These are phyloP conservation scores for Aureobasidium pullulans DNA, from an alignment of 2,329 filamentous ascomycete genomes.

Conservation along the genomic window DNA sequence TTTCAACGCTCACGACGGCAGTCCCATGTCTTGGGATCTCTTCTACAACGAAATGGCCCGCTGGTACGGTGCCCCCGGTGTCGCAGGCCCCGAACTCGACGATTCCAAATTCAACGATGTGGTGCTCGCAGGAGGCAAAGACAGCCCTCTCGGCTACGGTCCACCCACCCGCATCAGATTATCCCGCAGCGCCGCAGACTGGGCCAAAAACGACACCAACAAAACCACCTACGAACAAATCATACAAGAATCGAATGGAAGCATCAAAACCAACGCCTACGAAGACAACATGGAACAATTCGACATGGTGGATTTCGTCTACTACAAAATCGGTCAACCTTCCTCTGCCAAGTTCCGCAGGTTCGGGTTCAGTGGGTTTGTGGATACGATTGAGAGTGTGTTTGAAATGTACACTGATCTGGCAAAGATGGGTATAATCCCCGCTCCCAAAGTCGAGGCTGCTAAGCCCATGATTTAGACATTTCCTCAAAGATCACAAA, in stretches of 20 bases:
- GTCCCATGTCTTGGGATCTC: constrained; percentile 39
- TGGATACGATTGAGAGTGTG: constrained; percentile 39
- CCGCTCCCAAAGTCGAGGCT: constrained; percentile 24
- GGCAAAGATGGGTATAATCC: constrained; percentile 37
- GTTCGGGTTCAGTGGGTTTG: constrained; percentile 41
- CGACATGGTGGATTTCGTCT: constrained; percentile 36
- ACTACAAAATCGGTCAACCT: constrained; percentile 26
- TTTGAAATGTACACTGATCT: constrained; percentile 36
- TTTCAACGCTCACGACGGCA: constrained; percentile 44
- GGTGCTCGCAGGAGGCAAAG: constrained; percentile 1
- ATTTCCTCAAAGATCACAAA: too few relatives aligned
- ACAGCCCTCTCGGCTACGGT: constrained; percentile 33
- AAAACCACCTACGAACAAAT: constrained; percentile 41
- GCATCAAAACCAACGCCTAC: constrained; percentile 35
- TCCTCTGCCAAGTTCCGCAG: constrained; percentile 40
- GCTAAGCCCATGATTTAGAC: not conserved
- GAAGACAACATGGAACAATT: constrained; percentile 41
- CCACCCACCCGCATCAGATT: constrained; percentile 33
- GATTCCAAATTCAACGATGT: constrained; percentile 8
- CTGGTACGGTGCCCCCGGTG: constrained; percentile 35
- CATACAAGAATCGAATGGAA: constrained; percentile 29
- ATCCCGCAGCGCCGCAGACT: constrained; percentile 38
- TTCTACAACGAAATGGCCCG: constrained; percentile 42
- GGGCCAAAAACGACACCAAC: constrained; percentile 40
- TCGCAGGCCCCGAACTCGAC: constrained; percentile 4